Percentiles rank a stretch among this genome's conserved stretches.
phyloP scores from a whole-genome alignment of 1,139 yeast species.

The Kodamaea plutei region DNA sequence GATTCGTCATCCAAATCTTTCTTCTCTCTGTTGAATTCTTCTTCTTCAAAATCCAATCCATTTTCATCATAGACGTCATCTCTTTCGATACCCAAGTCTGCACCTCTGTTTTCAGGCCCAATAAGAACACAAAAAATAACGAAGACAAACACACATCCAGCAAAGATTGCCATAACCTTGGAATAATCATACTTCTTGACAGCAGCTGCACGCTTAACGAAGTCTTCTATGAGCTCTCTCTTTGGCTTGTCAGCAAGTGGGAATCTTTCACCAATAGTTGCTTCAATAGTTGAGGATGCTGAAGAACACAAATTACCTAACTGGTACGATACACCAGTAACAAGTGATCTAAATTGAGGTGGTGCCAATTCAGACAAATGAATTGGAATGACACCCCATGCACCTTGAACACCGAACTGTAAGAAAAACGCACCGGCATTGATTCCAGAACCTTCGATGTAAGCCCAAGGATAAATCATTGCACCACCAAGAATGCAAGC shows the following conservation, averaged over 20 bases:
- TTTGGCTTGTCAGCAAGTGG: slow-evolving; percentile 17
- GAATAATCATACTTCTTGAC: slow-evolving; percentile 25
- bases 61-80: slow-evolving; percentile 14
- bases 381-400: slow-evolving; percentile 36
- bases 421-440: slow-evolving; percentile 22
- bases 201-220: slow-evolving; percentile 1
- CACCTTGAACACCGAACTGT: slow-evolving; percentile 31
- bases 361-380: slow-evolving; percentile 35
- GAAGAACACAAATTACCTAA: slow-evolving; percentile 36
- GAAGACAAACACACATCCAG: slow-evolving; percentile 32
- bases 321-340: slow-evolving; percentile 37
- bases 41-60: slow-evolving; percentile 8
- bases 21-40: slow-evolving; percentile 4
- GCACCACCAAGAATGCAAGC: slow-evolving; percentile 29
- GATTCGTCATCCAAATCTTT: slow-evolving; percentile 11
- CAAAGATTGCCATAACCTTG: slow-evolving; percentile 36
- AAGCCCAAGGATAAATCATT: slow-evolving; percentile 31
- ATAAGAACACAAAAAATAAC: slow-evolving; percentile 24
- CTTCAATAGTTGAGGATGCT: slow-evolving; percentile 38
- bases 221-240: neutral
- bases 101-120: slow-evolving; percentile 27
- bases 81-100: slow-evolving; percentile 18
- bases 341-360: slow-evolving; percentile 31
- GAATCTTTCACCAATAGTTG: slow-evolving; percentile 27
- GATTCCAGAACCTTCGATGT: slow-evolving; percentile 17